A percentile compares a stretch with the other conserved stretches of the same genome.
Conservation (phyloP, 1,139 yeast genomes). For the Pichia norvegensis region DNA sequence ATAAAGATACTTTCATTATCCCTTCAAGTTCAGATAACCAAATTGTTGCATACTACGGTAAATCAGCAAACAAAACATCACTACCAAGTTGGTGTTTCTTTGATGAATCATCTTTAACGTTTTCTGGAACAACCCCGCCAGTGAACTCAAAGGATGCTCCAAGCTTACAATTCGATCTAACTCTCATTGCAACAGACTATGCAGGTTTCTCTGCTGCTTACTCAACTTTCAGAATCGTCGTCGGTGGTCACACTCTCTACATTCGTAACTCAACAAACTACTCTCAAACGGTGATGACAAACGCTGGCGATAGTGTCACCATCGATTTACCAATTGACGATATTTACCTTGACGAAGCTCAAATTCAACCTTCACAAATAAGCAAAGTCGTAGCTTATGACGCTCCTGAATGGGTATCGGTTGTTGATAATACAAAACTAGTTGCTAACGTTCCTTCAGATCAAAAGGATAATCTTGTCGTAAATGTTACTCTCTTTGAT, state of each 20-base stretch:
- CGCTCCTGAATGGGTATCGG: slow-evolving; percentile 55
- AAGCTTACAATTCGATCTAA: slow-evolving; percentile 62
- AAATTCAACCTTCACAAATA: slow-evolving; percentile 44
- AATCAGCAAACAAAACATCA: slow-evolving; percentile 73
- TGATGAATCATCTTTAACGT: slow-evolving; percentile 51
- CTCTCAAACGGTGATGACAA: slow-evolving; percentile 55
- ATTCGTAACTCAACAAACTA: slow-evolving; percentile 40
- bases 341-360: slow-evolving; percentile 52
- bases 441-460: slow-evolving; percentile 53
- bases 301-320: slow-evolving; percentile 48
- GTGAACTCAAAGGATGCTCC: slow-evolving; percentile 85
- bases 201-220: slow-evolving; percentile 67
- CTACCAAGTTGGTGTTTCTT: slow-evolving; percentile 85
- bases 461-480: slow-evolving; percentile 32
- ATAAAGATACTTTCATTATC: slow-evolving; percentile 45
- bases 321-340: slow-evolving; percentile 53
- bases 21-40: slow-evolving; percentile 37
- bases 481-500: slow-evolving; percentile 56
- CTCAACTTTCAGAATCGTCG: slow-evolving; percentile 60
- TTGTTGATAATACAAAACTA: slow-evolving; percentile 39
- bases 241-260: slow-evolving; percentile 83
- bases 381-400: slow-evolving; percentile 40
- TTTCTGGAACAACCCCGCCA: slow-evolving; percentile 82
- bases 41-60: slow-evolving; percentile 73
- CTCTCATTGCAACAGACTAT: slow-evolving; percentile 73